Evolutionary conservation across 768 basidiomycete genomes (phyloP), one percentile per base, ranked within the genome.

Genomic region (Boletellus emodensis): DNA sequence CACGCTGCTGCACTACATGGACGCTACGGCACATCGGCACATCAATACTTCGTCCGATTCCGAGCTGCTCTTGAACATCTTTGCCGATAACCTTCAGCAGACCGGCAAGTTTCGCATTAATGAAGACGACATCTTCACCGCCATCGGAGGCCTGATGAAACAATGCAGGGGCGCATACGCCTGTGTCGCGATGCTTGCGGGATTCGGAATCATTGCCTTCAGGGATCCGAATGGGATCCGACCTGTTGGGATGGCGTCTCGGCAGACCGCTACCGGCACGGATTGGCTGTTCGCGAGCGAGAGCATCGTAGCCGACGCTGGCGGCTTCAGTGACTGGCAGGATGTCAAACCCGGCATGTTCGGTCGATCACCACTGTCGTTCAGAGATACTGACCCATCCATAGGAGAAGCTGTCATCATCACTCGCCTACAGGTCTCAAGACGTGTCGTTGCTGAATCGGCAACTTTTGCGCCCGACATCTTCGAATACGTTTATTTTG

Each of bases 21-120:
- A 99, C 61, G 89, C 91, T 18, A 90, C 86, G 24, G 95, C 94
- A 11, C 96, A 99, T 71, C 81, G 96, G 37, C 96, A 99, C 68
- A 98, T 97, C 74, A 99, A 99, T 73, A 99, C 96, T 8, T 90
- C 92, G 39, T 96, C 93, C 24, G 96, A 99, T 73, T 98, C 95
- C 4, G 96, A 99, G 71, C 77, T 99, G 12, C 81, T 99, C 36
- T 82, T 99, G 55, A 99, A 99, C 72, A 91, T 96, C 58, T 92
- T 99, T 67, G 96, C 96, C 46, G 84, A 98, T 76, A 94, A 95
- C 61, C 82, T 99, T 15, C 96, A 99, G 63, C 85, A 97, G 68
- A 98, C 95, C 10, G 96, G 95, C 48, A 99, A 99, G 70, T 94
- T 97, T 72, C 90, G 94, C 53, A 99, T 98, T 74, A 98, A 98